Percentiles rank a stretch among this genome's conserved stretches.
Conservation (phyloP, 257 asterid species). For the Linderniella brevidens region DNA sequence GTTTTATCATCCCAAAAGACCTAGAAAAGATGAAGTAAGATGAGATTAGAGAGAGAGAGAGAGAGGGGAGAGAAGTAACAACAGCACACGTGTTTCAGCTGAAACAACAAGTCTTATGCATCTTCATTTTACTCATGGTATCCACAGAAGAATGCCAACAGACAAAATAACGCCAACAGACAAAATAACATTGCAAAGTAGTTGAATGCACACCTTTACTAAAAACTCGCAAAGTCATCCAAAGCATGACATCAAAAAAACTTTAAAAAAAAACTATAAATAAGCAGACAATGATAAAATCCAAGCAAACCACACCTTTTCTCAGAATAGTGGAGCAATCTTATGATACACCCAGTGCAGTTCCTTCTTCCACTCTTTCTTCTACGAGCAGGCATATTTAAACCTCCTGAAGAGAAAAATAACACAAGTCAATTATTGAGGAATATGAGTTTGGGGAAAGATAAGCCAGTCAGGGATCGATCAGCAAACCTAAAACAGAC, state of each 20-base stretch:
- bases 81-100: background rate
- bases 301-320: conserved; percentile 25
- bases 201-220: too few species aligned
- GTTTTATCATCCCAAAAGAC: conserved; percentile 57
- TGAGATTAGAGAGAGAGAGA: conserved; percentile 5
- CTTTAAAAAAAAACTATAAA: background rate
- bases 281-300: background rate
- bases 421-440: conserved; percentile 1
- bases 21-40: conserved; percentile 20
- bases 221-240: too few species aligned
- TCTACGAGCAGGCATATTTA: conserved; percentile 17
- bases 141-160: too few species aligned
- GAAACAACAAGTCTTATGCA: background rate
- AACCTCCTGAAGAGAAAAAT: conserved; percentile 28
- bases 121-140: background rate
- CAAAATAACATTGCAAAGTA: too few species aligned
- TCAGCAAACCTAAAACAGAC: too few species aligned
- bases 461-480: too few species aligned
- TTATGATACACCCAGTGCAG: conserved; percentile 59
- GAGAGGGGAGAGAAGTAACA: background rate
- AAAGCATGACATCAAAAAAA: background rate
- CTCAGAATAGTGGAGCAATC: conserved; percentile 30
- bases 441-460: too few species aligned
- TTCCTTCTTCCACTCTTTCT: conserved; percentile 26
- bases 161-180: too few species aligned